Evolutionary conservation across 2,329 filamentous ascomycete species (phyloP).

Genomic region (Xylariaceae sp.): DNA sequence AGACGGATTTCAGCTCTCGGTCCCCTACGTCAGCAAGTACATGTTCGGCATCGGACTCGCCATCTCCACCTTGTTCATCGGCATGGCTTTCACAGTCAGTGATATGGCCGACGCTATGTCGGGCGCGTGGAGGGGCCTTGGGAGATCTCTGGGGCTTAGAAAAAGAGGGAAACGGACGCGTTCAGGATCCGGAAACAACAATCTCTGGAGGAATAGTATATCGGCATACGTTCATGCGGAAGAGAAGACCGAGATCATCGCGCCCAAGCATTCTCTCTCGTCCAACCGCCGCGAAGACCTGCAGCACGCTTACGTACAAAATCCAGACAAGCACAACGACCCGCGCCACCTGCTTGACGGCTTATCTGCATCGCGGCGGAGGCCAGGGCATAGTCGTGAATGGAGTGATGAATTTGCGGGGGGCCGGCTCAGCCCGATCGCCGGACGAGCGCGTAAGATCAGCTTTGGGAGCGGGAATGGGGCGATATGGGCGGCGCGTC

Average conservation of each 20-base stretch:
- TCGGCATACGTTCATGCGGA: too few relatives aligned
- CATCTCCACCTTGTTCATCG: conserved; percentile 33
- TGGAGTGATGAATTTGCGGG: too few relatives aligned
- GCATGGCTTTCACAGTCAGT: conserved; percentile 33
- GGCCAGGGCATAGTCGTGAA: background rate
- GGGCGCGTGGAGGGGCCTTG: background rate
- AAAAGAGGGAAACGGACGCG: too few relatives aligned
- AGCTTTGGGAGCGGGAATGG: conserved; percentile 16
- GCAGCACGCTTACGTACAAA: too few relatives aligned
- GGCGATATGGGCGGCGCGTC: conserved; percentile 7
- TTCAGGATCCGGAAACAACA: too few relatives aligned
- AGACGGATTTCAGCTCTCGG: conserved; percentile 25
- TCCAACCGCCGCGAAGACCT: background rate
- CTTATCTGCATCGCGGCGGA: too few relatives aligned
- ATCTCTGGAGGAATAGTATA: too few relatives aligned
- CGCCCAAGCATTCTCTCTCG: background rate
- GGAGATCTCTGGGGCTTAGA: too few relatives aligned
- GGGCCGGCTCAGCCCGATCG: background rate
- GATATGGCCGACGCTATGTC: conserved; percentile 25
- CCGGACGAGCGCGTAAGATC: conserved; percentile 1
- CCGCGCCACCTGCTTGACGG: too few relatives aligned
- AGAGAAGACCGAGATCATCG: background rate
- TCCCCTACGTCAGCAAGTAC: conserved; percentile 50
- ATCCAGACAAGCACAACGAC: too few relatives aligned
- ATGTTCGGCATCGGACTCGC: conserved; percentile 42